Evolutionary conservation across 2,329 filamentous ascomycete species (phyloP).

Genomic region (Xylaria sp.): DNA sequence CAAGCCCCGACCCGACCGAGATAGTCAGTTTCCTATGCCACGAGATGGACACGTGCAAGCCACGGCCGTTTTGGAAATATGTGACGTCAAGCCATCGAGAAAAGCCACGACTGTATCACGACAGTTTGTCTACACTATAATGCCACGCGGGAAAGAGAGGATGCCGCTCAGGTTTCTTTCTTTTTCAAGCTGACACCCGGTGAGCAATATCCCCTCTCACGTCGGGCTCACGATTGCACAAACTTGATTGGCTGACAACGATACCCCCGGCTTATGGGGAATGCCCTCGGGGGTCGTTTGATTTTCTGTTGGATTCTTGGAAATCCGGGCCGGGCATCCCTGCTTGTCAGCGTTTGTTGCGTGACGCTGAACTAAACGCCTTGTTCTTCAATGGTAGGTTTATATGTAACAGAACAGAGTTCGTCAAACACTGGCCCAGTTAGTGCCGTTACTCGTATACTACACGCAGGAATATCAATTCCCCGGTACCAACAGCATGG

Average conservation of each 20-base stretch:
- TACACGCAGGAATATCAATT: not conserved
- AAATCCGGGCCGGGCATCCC: conserved; percentile 6
- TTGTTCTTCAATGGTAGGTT: not conserved
- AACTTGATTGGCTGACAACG: conserved; percentile 17
- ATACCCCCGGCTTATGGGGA: conserved; percentile 6
- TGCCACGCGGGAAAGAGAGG: not conserved
- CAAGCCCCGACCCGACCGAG: not conserved
- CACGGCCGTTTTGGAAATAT: not conserved
- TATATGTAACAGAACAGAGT: not conserved
- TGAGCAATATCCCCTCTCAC: conserved; percentile 7
- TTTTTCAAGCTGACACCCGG: conserved; percentile 15
- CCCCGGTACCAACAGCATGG: conserved; percentile 5
- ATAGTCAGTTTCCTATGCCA: not conserved
- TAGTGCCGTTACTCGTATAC: not conserved
- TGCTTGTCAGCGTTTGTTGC: conserved; percentile 9
- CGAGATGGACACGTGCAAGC: not conserved
- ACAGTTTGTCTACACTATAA: not conserved
- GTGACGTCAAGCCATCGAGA: not conserved
- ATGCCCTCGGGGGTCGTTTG: conserved; percentile 4
- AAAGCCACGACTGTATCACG: not conserved
- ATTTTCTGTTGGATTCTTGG: conserved; percentile 3
- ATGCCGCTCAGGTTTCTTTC: not conserved
- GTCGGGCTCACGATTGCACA: not conserved
- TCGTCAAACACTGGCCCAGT: not conserved
- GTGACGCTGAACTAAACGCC: not conserved